Evolutionary conservation across 2,329 filamentous ascomycete genomes (phyloP).

Genomic region (Clonostachys rhizophaga): DNA sequence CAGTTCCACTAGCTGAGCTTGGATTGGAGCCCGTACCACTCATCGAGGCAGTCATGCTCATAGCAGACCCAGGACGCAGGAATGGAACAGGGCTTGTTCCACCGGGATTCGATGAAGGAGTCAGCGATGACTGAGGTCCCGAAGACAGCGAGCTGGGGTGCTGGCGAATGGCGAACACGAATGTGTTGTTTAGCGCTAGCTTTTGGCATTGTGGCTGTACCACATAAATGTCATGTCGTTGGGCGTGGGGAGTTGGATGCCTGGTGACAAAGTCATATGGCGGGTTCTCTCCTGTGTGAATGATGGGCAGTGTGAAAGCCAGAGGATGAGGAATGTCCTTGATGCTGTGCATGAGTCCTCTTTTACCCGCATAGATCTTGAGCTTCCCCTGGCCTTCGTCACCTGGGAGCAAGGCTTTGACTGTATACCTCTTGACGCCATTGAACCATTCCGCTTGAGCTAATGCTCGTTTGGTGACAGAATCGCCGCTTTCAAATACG

Average conservation of each 20-base stretch:
- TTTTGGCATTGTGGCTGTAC: constrained; percentile 90
- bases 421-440: constrained; percentile 83
- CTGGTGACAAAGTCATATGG: constrained; percentile 89
- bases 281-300: constrained; percentile 89
- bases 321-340: constrained; percentile 93
- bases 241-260: constrained; percentile 96
- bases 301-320: constrained; percentile 82
- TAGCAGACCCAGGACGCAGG: constrained; percentile 53
- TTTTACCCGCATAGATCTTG: constrained; percentile 90
- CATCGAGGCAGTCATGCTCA: constrained; percentile 54
- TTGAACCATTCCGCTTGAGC: constrained; percentile 89
- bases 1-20: constrained; percentile 46
- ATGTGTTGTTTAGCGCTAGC: constrained; percentile 92
- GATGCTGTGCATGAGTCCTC: constrained; percentile 95
- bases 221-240: constrained; percentile 94
- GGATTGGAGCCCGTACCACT: constrained; percentile 53
- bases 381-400: constrained; percentile 86
- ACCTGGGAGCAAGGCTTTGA: constrained; percentile 87
- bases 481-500: constrained; percentile 86
- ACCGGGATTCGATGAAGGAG: constrained; percentile 41
- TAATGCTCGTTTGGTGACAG: constrained; percentile 78
- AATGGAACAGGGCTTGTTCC: constrained; percentile 56
- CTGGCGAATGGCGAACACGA: constrained; percentile 93
- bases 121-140: constrained; percentile 26
- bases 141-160: constrained; percentile 61